Base-by-base conservation (phyloP, 805 yeast genomes). In the Lachancea meyersii region DNA sequence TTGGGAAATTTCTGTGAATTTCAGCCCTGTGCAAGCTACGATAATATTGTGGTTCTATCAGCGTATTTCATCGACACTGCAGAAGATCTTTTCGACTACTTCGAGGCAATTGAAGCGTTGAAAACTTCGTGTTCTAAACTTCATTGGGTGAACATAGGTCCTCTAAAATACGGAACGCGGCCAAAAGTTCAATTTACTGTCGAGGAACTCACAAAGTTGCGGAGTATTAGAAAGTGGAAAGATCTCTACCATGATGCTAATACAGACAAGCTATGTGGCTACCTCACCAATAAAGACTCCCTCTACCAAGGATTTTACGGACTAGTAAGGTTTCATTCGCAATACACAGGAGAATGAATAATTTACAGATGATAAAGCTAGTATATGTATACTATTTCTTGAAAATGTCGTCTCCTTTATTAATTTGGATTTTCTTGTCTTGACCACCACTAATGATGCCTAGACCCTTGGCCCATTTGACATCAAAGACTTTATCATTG, bases 361-460 rank as follows among this genome's bases (percentile, higher is more conserved):
- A 35, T 34, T 31, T 40, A 43, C 42, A 31, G 16, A 30, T 22
- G 16, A 9, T 8, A 22, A 13, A 8, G 17, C 19, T 11, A 10
- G 4, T 22, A 11, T 5, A 10, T 4, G 21, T 13, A 10, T 17
- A 48, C 20, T 24, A 49, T 26, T 44, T 47, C 48, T 55, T 57
- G 35, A 62, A 60, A 30, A 62, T 61, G 36, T 61, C 55, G 46
- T 62, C 66, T 47, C 68, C 75, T 38, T 65, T 65, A 62, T 86
- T 88, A 50, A 93, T 82, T 67, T 91, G 97, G 44, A 93, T 71
- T 70, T 86, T 83, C 64, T 91, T 93, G 66, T 89, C 97, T 63
- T 83, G 83, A 51, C 97, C 98, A 55, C 93, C 97, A 65, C 95
- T 82, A 31, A 87, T 77, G 49, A 93, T 84, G 35, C 97, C 95